These are phyloP conservation scores for Venturiaceae sp. DNA, from an alignment of 2,329 filamentous ascomycete species.

Conservation along the genomic window DNA sequence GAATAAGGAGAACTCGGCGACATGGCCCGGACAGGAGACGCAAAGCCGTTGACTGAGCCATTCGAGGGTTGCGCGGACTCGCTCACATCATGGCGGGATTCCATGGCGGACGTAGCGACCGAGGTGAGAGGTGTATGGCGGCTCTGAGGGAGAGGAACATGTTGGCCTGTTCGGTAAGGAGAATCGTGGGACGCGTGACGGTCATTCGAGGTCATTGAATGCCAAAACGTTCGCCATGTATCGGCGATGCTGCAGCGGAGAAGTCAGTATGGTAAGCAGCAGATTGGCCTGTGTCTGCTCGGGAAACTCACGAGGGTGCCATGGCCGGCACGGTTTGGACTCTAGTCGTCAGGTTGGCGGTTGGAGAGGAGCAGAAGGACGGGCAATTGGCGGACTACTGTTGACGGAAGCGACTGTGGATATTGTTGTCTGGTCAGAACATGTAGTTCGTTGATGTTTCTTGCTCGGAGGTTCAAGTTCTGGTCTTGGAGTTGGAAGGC, in stretches of 20 bases:
- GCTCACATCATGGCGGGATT: slow-evolving; percentile 77
- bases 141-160: slow-evolving; percentile 78
- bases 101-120: slow-evolving; percentile 73
- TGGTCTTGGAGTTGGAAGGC: background rate
- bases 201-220: slow-evolving; percentile 64
- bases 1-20: slow-evolving; percentile 69
- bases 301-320: slow-evolving; percentile 7
- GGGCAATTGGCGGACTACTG: background rate
- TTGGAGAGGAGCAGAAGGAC: background rate
- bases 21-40: slow-evolving; percentile 45
- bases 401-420: background rate
- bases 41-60: slow-evolving; percentile 47
- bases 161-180: slow-evolving; percentile 80
- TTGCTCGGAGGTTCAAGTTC: background rate
- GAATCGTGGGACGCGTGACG: slow-evolving; percentile 90
- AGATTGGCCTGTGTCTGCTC: background rate
- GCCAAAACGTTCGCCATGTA: slow-evolving; percentile 88
- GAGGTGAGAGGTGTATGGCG: slow-evolving; percentile 76
- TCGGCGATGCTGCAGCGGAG: background rate
- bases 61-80: slow-evolving; percentile 14
- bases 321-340: slow-evolving; percentile 6
- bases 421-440: background rate
- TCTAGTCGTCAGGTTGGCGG: slow-evolving; percentile 5
- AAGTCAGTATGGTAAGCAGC: background rate
- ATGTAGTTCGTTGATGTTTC: background rate